Base-by-base conservation (phyloP, 2,329 filamentous ascomycete genomes). In the Stachybotrys elegans region DNA sequence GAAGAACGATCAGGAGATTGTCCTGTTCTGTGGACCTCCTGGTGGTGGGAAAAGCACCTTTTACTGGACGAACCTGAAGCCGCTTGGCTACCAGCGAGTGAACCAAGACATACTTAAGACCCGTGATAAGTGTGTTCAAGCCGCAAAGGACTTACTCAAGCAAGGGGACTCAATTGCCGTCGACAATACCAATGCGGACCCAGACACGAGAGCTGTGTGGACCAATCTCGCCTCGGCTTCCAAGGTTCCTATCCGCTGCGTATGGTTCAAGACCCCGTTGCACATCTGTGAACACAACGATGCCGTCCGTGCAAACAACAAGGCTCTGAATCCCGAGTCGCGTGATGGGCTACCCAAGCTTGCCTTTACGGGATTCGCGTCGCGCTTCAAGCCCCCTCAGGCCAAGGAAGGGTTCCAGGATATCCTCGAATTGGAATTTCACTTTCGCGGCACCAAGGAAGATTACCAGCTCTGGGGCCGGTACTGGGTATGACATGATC, bases 121-220 rank as follows among this genome's bases (percentile, higher is more conserved):
- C 50, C 70, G 76, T 48, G 76, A 82, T 39, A 84, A 79, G 54
- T 86, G 83, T 61, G 66, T 96, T 48, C 87, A 88, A 63, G 79
- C 77, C 20, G 89, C 91, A 13, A 74, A 71, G 40, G 78, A 86
- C 37, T 66, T 78, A 38, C 70, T 97, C 34, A 64, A 73, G 32
- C 73, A 78, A 20, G 82, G 84, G 2, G 73, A 73, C 19, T 86
- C 87, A 3, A 81, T 95, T 4, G 88, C 76, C 21, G 76, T 97
- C 47, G 93, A 98, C 65, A 97, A 95, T 63, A 97, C 93, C n/a
- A 98, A 98, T 61, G 81, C 91, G 22, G 86, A 95, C 66, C 62
- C 73, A 11, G 84, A 88, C 42, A 88, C 84, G 20, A 78, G 93
- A 51, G 75, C 77, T n/a, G 69, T 86, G 48, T 97, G 92, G 92